Conservation (phyloP, 2,329 filamentous ascomycete genomes). For the Colletotrichum australisinense region DNA sequence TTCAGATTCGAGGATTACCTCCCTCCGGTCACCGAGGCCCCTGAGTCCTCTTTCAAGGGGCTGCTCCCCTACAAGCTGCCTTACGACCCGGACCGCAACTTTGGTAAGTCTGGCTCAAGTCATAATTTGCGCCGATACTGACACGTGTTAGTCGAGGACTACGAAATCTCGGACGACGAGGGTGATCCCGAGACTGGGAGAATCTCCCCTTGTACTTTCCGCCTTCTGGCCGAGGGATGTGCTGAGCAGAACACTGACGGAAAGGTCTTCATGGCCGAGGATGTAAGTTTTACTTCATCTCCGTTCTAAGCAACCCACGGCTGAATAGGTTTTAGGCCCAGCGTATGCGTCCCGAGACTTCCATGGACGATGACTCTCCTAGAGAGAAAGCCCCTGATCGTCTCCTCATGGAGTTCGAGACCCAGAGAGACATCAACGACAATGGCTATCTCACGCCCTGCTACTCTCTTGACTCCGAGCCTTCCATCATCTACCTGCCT, state of each 20-base stretch:
- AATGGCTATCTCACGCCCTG: slow-evolving; percentile 32
- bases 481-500: slow-evolving; percentile 34
- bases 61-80: slow-evolving; percentile 10
- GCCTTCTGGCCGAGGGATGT: slow-evolving; percentile 49
- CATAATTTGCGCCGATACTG: neutral
- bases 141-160: slow-evolving; percentile 21
- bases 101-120: neutral
- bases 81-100: slow-evolving; percentile 18
- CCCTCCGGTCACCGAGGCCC: neutral
- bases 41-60: neutral
- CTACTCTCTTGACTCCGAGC: slow-evolving; percentile 34
- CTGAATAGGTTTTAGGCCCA: slow-evolving; percentile 11
- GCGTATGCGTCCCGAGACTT: slow-evolving; percentile 31
- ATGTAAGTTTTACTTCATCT: slow-evolving; percentile 32
- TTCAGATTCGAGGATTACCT: slow-evolving; percentile 28
- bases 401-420: slow-evolving; percentile 16
- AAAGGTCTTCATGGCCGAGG: slow-evolving; percentile 35
- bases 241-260: slow-evolving; percentile 43
- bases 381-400: slow-evolving; percentile 18
- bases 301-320: neutral
- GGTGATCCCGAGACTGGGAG: slow-evolving; percentile 48
- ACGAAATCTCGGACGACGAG: slow-evolving; percentile 54
- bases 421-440: slow-evolving; percentile 40
- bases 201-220: slow-evolving; percentile 56
- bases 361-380: neutral